Evolutionary conservation across 208 protist genomes (phyloP), one percentile per base, ranked within the genome.

Genomic region (Leishmania aethiopica): DNA sequence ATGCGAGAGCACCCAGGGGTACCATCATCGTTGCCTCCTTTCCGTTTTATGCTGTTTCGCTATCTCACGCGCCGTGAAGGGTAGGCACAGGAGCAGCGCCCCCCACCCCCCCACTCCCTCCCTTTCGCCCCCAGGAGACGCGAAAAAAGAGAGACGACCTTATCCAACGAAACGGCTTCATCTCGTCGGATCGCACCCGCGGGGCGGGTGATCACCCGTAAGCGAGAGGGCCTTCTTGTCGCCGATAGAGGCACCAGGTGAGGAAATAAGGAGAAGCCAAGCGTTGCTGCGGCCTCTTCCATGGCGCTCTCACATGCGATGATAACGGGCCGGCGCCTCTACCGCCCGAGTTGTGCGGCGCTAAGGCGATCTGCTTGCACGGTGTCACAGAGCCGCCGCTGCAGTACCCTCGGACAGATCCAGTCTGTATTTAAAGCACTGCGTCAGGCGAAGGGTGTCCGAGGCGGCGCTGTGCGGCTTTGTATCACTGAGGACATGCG

Each of bases 401-500:
- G 78, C 74, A 86, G 78, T 53, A 79, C 83, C 1, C 78, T 86
- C 3, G 78, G 78, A 0, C 62, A 86, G 47, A 80, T 86, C 15
- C 53, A 62, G 13, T 51, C 53, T 35, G 45, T 69, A 11, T 53
- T 86, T 11, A 17, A 71, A 3, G 15, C 78, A 3, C 10, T 83
- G 66, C 83, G 83, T 3, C 51, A 35, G 35, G 47, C 51, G 3
- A 55, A 79, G 45, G 37, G 51, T 60, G 53, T 86, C 32, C 25
- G 11, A 35, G 67, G 75, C 3, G 78, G 78, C 0, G n/a, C 57
- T 2, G 7, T 86, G 72, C 74, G 80, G 57, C 67, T 86, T 13
- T 80, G 78, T 75, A 77, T 86, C n/a, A 79, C 72, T 4, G 83
- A 86, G 28, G 83, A 86, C 32, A 67, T 86, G 71, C 83, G 57